phyloP scores from a whole-genome alignment of 1,284 basidiomycete genomes.

The Cerioporus squamosus region DNA sequence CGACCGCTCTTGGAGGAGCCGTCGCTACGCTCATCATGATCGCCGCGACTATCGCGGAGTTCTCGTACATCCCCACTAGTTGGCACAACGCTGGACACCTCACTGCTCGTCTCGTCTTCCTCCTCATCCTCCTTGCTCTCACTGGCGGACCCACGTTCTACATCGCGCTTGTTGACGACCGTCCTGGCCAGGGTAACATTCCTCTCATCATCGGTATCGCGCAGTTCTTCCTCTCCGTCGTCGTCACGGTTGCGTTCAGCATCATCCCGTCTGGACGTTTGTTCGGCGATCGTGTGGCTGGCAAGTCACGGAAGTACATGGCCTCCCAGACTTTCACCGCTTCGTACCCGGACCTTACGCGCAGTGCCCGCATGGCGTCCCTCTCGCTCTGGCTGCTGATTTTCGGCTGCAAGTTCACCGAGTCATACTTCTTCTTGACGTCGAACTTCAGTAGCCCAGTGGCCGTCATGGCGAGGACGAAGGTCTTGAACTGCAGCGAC shows the following conservation, averaged over 20 bases:
- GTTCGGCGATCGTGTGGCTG: constrained; percentile 95
- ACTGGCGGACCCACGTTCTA: constrained; percentile 92
- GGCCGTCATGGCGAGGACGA: constrained; percentile 90
- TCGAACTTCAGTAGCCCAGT: constrained; percentile 92
- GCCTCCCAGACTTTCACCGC: constrained; percentile 97
- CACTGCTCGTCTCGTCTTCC: constrained; percentile 85
- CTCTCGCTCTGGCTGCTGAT: constrained; percentile 88
- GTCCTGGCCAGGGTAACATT: constrained; percentile 55
- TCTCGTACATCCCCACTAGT: constrained; percentile 94
- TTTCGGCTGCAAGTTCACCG: constrained; percentile 90
- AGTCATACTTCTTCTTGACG: constrained; percentile 97
- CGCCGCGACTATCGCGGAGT: constrained; percentile 88
- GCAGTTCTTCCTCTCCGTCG: constrained; percentile 87
- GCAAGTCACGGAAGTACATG: constrained; percentile 93
- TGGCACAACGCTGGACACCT: constrained; percentile 98
- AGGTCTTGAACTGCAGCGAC: constrained; percentile 86
- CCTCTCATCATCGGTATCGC: constrained; percentile 87
- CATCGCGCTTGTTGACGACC: constrained; percentile 78
- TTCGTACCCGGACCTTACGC: constrained; percentile 81
- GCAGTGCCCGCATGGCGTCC: constrained; percentile 75
- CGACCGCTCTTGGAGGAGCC: constrained; percentile 87
- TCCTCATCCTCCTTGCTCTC: constrained; percentile 83
- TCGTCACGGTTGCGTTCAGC: constrained; percentile 80
- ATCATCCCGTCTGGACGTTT: constrained; percentile 90
- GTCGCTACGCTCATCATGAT: constrained; percentile 93